These are phyloP conservation scores for Debaryomyces udenii DNA, from an alignment of 1,139 yeast genomes.

Conservation along the genomic window DNA sequence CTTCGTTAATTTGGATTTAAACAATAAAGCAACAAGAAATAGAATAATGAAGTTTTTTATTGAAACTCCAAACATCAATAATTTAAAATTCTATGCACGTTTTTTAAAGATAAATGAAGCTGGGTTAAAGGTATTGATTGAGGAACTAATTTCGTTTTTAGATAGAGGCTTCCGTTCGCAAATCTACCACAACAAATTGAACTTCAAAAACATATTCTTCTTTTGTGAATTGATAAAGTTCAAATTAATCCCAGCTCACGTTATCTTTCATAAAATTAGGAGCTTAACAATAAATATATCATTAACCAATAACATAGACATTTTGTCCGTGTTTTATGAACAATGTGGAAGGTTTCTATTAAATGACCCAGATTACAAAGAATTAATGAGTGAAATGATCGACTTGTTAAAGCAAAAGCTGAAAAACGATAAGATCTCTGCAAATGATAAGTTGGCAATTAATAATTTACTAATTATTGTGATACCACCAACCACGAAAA, in stretches of 20 bases:
- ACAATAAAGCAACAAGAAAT: slow-evolving; percentile 75
- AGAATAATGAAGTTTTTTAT: slow-evolving; percentile 60
- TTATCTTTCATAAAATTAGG: slow-evolving; percentile 72
- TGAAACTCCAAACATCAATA: slow-evolving; percentile 48
- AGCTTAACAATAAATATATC: slow-evolving; percentile 55
- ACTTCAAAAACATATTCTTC: slow-evolving; percentile 61
- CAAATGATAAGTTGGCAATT: slow-evolving; percentile 62
- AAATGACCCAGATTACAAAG: slow-evolving; percentile 61
- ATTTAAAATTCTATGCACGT: slow-evolving; percentile 58
- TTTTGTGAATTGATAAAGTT: slow-evolving; percentile 80
- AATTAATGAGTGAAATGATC: slow-evolving; percentile 66
- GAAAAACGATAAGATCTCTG: slow-evolving; percentile 51
- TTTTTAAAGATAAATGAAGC: slow-evolving; percentile 64
- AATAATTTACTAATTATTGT: slow-evolving; percentile 61
- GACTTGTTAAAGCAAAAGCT: slow-evolving; percentile 55
- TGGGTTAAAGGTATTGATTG: slow-evolving; percentile 54
- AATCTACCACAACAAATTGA: slow-evolving; percentile 52
- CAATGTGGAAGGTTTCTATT: slow-evolving; percentile 71
- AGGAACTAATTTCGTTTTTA: slow-evolving; percentile 56
- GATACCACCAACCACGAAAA: slow-evolving; percentile 55
- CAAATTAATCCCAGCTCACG: slow-evolving; percentile 68
- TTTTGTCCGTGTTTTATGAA: slow-evolving; percentile 69
- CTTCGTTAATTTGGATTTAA: slow-evolving; percentile 56
- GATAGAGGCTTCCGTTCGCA: slow-evolving; percentile 66
- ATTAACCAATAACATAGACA: slow-evolving; percentile 63